Base-by-base conservation (phyloP, 441 rosid species). In the Syzygium syzygioides region DNA sequence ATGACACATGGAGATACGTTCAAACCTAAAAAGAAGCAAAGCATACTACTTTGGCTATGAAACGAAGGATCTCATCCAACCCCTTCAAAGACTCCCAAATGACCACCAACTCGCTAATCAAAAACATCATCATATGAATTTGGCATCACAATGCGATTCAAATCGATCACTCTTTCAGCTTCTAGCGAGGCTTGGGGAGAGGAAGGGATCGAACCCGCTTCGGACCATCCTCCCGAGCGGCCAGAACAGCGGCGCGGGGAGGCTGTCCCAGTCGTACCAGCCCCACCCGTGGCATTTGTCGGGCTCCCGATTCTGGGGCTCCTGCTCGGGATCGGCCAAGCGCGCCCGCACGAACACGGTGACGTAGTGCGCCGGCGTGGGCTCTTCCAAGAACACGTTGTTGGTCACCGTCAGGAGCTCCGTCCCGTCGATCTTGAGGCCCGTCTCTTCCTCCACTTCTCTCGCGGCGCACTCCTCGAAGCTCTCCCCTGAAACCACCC, bases 391-490 rank as follows among this genome's bases (percentile, higher is more conserved):
- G 91, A 91, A 94, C 25, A 95, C 88, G 85, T 90, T 95, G 93
- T 94, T 96, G 4, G 96, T 96, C 3, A 95, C 99, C 4, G 99
- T 97, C 66, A 96, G 79, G 25, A 90, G 88, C 89, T 94, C 95
- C 32, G 90, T 87, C 79, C 93, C 92, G 87, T 89, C 92, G 14
- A 96, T 90, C 62, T 91, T 92, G 87, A 97, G 57, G 3, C 97
- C 98, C 1, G 99, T 94, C 89, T 97, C 99, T 86, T 97, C 99
- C 94, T 91, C 93, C 89, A 94, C n/a, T 86, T 96, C 99, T 54
- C 99, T 95, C 9, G 90, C 95, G 9, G 91, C 98, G 84, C 99
- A 96, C 85, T 90, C 98, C 93, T 96, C 98, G 64, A 97, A 97
- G 93, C 96, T 94, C 92, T 94, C 99, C 2, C 99, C 98, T 97